Conservation (phyloP, 179 eudicot genomes). For the Camellia oleifera region DNA sequence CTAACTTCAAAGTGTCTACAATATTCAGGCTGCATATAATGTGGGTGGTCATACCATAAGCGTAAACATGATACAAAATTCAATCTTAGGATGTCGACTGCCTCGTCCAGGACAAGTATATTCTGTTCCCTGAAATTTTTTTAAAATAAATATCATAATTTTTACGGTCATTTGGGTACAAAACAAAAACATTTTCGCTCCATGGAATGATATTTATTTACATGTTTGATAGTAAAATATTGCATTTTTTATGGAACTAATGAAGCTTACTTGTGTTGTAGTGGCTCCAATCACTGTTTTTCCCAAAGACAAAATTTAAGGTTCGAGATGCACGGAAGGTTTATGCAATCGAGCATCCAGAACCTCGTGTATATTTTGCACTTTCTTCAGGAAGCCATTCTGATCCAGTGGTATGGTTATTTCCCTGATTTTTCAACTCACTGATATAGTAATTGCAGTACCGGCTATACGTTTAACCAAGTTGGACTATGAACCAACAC, state of each 20-base stretch:
- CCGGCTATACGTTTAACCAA: background rate
- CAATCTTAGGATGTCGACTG: constrained; percentile 62
- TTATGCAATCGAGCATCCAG: constrained; percentile 53
- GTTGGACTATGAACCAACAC: no score
- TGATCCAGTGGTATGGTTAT: constrained; percentile 66
- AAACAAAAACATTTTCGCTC: background rate
- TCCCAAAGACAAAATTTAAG: constrained; percentile 53
- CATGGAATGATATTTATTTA: background rate
- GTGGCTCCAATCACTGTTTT: constrained; percentile 76
- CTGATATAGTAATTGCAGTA: background rate
- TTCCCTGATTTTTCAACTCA: background rate
- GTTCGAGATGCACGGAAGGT: constrained; percentile 46
- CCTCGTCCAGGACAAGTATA: constrained; percentile 87
- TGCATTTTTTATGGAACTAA: constrained; percentile 4
- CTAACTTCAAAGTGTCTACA: background rate
- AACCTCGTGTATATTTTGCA: constrained; percentile 75
- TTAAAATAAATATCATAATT: background rate
- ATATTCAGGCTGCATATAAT: constrained; percentile 79
- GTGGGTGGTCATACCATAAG: constrained; percentile 70
- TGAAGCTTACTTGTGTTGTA: constrained; percentile 29
- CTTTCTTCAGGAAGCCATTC: constrained; percentile 79
- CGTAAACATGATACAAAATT: constrained; percentile 64
- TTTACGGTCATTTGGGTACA: background rate
- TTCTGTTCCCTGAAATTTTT: background rate
- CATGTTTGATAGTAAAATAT: background rate